phyloP scores from a whole-genome alignment of 805 yeast genomes.

The Saccharomyces eubayanus region DNA sequence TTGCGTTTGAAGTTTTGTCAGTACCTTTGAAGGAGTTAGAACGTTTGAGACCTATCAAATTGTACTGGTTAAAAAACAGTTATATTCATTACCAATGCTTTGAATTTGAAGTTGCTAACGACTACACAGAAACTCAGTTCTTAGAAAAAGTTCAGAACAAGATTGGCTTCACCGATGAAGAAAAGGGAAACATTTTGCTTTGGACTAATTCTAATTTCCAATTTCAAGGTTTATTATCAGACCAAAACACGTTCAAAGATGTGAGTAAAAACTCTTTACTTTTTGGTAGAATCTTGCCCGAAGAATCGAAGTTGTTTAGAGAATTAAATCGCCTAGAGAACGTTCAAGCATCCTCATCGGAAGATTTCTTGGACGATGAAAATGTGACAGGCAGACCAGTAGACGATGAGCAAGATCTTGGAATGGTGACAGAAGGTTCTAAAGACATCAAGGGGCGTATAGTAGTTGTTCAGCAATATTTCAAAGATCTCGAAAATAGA shows the following conservation, averaged over 20 bases:
- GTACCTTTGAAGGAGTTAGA: conserved; percentile 73
- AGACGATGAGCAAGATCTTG: conserved; percentile 17
- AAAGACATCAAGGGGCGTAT: conserved; percentile 32
- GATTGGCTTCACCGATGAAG: conserved; percentile 42
- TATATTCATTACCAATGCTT: conserved; percentile 59
- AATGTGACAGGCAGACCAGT: conserved; percentile 14
- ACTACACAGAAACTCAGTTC: conserved; percentile 47
- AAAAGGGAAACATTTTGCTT: conserved; percentile 40
- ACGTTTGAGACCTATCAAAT: conserved; percentile 53
- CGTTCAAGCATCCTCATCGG: not conserved
- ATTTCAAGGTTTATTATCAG: conserved; percentile 32
- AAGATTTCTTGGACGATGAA: conserved; percentile 1
- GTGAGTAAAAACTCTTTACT: conserved; percentile 34
- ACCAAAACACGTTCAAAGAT: conserved; percentile 33
- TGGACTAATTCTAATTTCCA: conserved; percentile 43
- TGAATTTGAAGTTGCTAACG: conserved; percentile 62
- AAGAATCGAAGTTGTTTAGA: conserved; percentile 26
- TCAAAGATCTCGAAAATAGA: conserved; percentile 51
- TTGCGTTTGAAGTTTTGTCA: conserved; percentile 71
- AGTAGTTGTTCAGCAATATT: conserved; percentile 67
- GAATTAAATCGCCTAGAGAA: conserved; percentile 13
- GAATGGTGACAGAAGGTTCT: conserved; percentile 16
- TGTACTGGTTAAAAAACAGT: conserved; percentile 68
- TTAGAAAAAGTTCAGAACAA: conserved; percentile 49
- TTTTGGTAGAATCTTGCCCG: conserved; percentile 42